Percentiles rank a stretch among this genome's conserved stretches.
Conservation (phyloP, 768 basidiomycete species). For the Rhizopogon vinicolor region DNA sequence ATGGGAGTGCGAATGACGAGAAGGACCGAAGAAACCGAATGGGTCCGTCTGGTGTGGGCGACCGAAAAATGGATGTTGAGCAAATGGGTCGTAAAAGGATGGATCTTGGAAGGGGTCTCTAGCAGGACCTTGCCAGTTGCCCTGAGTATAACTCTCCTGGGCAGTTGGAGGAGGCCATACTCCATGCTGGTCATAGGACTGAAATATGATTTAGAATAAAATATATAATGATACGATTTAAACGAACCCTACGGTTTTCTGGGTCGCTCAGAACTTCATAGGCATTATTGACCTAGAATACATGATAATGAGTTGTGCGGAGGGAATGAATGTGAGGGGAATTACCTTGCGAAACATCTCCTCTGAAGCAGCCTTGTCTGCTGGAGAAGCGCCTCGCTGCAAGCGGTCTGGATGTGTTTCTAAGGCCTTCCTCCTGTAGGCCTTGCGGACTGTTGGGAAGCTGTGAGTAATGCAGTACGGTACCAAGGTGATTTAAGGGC, state of each 20-base stretch:
- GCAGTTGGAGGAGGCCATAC: slow-evolving; percentile 66
- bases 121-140: slow-evolving; percentile 11
- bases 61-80: slow-evolving; percentile 14
- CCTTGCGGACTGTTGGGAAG: slow-evolving; percentile 55
- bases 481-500: slow-evolving; percentile 20
- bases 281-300: slow-evolving; percentile 62
- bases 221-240: neutral
- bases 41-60: slow-evolving; percentile 21
- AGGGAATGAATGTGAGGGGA: slow-evolving; percentile 28
- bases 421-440: slow-evolving; percentile 71
- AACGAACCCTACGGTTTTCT: slow-evolving; percentile 49
- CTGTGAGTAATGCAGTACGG: slow-evolving; percentile 3
- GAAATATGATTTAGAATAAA: slow-evolving; percentile 3
- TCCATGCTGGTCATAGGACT: slow-evolving; percentile 69
- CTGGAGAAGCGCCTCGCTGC: slow-evolving; percentile 46
- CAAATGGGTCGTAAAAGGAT: slow-evolving; percentile 17
- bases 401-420: slow-evolving; percentile 76
- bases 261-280: slow-evolving; percentile 70
- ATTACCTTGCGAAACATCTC: slow-evolving; percentile 47
- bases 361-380: slow-evolving; percentile 56
- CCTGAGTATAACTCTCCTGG: slow-evolving; percentile 5
- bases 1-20: slow-evolving; percentile 8
- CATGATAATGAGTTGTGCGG: neutral
- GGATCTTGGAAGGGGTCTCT: slow-evolving; percentile 13
- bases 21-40: slow-evolving; percentile 21